Percentiles rank a stretch among this genome's conserved stretches.
These are phyloP conservation scores for Kwoniella shivajii DNA, from an alignment of 1,284 basidiomycete genomes.

Conservation along the genomic window DNA sequence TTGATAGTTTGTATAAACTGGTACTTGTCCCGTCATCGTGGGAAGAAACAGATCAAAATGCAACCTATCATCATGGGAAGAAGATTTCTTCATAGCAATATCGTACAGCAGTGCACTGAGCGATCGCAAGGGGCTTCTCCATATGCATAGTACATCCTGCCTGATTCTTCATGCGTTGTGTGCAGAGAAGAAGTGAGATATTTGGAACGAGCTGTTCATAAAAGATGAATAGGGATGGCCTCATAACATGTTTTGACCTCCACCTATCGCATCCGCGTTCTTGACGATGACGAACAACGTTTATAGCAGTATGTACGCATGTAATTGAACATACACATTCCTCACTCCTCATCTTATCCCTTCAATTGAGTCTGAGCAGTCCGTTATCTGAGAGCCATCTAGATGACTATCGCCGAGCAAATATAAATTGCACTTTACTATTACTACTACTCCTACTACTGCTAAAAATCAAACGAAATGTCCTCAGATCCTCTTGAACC, in stretches of 20 bases:
- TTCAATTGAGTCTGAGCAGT: not conserved
- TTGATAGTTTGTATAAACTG: not conserved
- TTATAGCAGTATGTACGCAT: no score
- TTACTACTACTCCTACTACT: not conserved
- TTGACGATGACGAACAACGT: not conserved
- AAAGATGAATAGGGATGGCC: not conserved
- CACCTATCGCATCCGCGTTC: conserved; percentile 8
- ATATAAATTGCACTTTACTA: not conserved
- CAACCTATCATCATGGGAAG: no score
- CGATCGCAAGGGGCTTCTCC: no score
- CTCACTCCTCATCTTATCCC: not conserved
- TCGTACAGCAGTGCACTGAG: no score
- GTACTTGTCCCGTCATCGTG: not conserved
- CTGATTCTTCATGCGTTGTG: no score
- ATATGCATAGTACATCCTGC: no score
- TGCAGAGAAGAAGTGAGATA: no score
- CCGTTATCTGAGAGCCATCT: not conserved
- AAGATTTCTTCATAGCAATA: no score
- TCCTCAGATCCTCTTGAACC: conserved; percentile 42
- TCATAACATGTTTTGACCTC: not conserved
- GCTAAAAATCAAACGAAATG: not conserved
- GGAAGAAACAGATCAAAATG: no score
- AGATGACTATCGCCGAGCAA: not conserved
- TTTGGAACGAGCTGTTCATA: not conserved
- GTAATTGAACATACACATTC: not conserved